Base-by-base conservation (phyloP, 129 eudicot genomes). In the Sambucus nigra region DNA sequence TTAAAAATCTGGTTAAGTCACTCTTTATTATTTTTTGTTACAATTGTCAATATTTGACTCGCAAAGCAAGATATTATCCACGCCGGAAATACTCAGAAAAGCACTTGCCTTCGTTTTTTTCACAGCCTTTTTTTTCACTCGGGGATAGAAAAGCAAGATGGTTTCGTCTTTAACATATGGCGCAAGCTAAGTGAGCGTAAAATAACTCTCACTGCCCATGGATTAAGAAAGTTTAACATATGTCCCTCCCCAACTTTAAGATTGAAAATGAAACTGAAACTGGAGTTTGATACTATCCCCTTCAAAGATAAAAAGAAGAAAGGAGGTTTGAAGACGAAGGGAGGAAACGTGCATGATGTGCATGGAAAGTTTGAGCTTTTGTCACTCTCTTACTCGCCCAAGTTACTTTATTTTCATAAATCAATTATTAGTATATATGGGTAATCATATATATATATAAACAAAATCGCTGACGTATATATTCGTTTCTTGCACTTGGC, bases 401-500 rank as follows among this genome's bases (percentile, higher is more conserved):
- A n/a, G n/a, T 28, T 1, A 31, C 57, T 64, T 52, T 52, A 20
- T 35, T 25, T 64, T 52, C 44, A 4, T 22, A 23, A 40, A 21
- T 2, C 11, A 4, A 26, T 59, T 35, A 24, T 28, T 25, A 31
- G 21, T 22, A 17, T 41, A 15, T 3, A 20, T 31, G 38, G 5
- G 38, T 31, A 31, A 31, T 31, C 8, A 35, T 35, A 35, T 7
- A 35, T 52, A 53, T 10, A 17, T 16, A 23, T 14, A 13, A 5
- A 39, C 8, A 25, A 16, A 60, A 46, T 19, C 7, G 63, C 48
- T 66, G 63, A 50, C 69, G n/a, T n/a, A n/a, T n/a, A 65, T 72
- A 64, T 77, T 77, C 83, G 44, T 77, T 77, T 23, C 83, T 72
- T 77, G 83, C 40, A 39, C 5, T 25, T 50, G 57, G 49, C 44